These are phyloP conservation scores for Nicotiana rustica DNA, from an alignment of 305 asterid genomes.

Conservation along the genomic window DNA sequence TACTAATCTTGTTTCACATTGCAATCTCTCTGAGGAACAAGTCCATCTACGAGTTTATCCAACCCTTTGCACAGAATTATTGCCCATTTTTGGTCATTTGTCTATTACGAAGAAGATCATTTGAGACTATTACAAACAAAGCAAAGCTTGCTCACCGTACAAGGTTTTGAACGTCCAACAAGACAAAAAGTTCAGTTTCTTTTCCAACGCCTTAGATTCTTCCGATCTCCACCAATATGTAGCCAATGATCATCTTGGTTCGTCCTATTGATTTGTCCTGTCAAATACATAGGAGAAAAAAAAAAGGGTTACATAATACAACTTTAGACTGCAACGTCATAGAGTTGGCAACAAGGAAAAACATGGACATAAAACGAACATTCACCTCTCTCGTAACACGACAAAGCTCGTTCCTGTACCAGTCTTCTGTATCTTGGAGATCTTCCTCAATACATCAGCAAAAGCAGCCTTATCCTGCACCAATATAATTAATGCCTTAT, in stretches of 20 bases:
- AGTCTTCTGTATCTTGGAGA: conserved; percentile 86
- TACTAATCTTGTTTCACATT: too few relatives aligned
- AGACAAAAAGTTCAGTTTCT: background rate
- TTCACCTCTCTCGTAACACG: conserved; percentile 68
- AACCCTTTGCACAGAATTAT: background rate
- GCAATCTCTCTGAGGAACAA: too few relatives aligned
- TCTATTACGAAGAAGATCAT: background rate
- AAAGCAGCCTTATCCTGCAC: conserved; percentile 86
- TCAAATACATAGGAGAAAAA: background rate
- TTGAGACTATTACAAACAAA: background rate
- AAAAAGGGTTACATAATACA: background rate
- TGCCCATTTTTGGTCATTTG: background rate
- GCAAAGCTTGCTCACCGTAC: background rate
- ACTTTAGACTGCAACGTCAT: background rate
- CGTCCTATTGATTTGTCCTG: conserved; percentile 30
- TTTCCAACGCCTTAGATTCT: background rate
- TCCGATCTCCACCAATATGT: background rate
- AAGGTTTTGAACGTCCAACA: conserved; percentile 23
- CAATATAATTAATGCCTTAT: background rate
- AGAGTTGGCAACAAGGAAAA: background rate
- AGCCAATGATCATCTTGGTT: background rate
- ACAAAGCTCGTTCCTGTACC: conserved; percentile 59
- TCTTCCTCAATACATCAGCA: conserved; percentile 77
- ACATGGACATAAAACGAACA: background rate
- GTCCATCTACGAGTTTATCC: too few relatives aligned